Evolutionary conservation across 257 asterid species (phyloP), one percentile per base, ranked within the genome.

Genomic region (Perilla frutescens): DNA sequence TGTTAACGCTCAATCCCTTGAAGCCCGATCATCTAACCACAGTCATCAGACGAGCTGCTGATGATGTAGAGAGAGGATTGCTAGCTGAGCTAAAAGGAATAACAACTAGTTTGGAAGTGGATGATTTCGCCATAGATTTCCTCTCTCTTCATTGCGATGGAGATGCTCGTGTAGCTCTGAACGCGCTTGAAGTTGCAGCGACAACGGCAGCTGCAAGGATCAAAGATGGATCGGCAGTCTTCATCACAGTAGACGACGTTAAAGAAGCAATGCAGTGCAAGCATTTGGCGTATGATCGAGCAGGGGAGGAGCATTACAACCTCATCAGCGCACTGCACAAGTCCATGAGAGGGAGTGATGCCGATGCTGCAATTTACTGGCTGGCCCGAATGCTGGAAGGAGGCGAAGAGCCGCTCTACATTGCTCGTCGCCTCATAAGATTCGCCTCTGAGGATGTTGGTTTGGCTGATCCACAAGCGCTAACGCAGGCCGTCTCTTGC

Each of bases 301-400:
- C 83, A 8, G 98, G 97, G 5, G 96, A 90, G 4, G 96, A 93
- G 76, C 98, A 93, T 45, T 93, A 87, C 81, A 91, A 93, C 77
- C 77, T 87, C 26, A 90, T 90, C 48, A 89, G 96, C 29, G 93
- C 98, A 0, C 93, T 93, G 26, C 96, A 89, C 76, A 93, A 93
- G 77, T 93, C 97, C 4, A 90, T 90, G 92, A 80, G 97, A 43
- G 97, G 97, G 9, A 83, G 94, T 43, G 96, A 90, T 40, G 81
- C 96, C 0, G 75, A 89, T 36, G 97, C 98, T 8, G 82, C 98
- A 0, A 82, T 90, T 6, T 93, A 93, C 78, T 93, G 96, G 98
- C 80, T 93, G 9, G 92, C 90, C 0, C 81, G 97, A 45, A 93
- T 90, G 97, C 71, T 93, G n/a, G 87, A 87, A 82, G 98, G 98